phyloP scores from a whole-genome alignment of 2,329 filamentous ascomycete species.

The Scedosporium minutisporum region DNA sequence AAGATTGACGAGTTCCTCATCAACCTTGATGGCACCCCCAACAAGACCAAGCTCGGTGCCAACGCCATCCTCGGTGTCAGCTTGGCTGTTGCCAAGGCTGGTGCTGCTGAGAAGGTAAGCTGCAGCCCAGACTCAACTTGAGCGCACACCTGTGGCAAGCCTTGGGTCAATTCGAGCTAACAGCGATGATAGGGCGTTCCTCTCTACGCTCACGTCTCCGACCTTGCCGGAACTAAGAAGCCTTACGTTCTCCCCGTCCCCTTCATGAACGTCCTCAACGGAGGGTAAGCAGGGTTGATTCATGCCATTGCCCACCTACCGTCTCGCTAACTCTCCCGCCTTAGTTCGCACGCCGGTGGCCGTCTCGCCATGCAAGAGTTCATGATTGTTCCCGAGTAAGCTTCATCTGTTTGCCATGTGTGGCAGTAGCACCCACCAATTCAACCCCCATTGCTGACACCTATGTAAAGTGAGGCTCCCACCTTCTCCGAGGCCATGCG shows the following conservation, averaged over 20 bases:
- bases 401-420: slow-evolving; percentile 10
- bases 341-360: slow-evolving; percentile 87
- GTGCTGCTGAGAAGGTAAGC: slow-evolving; percentile 70
- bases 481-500: slow-evolving; percentile 94
- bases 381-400: slow-evolving; percentile 81
- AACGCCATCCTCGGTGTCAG: slow-evolving; percentile 83
- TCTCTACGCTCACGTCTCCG: slow-evolving; percentile 79
- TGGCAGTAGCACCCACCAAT: no score
- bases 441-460: slow-evolving; percentile 5
- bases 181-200: slow-evolving; percentile 51
- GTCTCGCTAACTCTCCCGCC: neutral
- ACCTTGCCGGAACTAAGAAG: slow-evolving; percentile 84
- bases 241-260: slow-evolving; percentile 82
- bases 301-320: neutral
- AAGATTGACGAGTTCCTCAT: slow-evolving; percentile 78
- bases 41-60: slow-evolving; percentile 82
- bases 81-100: slow-evolving; percentile 78
- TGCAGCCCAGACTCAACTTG: neutral
- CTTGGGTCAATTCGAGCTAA: slow-evolving; percentile 4
- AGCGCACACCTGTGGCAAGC: neutral
- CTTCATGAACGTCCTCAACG: slow-evolving; percentile 91
- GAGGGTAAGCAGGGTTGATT: slow-evolving; percentile 35
- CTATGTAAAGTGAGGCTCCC: slow-evolving; percentile 55
- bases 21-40: slow-evolving; percentile 71
- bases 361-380: slow-evolving; percentile 93